Evolutionary conservation across 176 grass and related monocot species (phyloP).

Genomic region (Aegilops sharonensis): DNA sequence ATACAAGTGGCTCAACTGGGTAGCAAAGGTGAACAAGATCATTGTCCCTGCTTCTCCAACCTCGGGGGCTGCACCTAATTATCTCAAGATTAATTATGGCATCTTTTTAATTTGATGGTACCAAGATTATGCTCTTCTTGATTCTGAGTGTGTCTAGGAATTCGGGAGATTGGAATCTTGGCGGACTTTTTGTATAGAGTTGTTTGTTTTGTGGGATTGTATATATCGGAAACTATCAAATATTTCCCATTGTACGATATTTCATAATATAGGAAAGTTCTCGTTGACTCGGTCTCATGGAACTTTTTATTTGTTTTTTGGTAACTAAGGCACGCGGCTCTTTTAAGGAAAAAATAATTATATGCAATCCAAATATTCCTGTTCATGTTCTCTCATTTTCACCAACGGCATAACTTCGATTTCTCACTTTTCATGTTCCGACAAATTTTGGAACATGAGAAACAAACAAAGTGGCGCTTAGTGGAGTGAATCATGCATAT

Average conservation of each 20-base stretch:
- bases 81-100: background rate
- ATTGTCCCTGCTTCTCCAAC: background rate
- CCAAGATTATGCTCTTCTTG: no score
- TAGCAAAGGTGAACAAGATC: background rate
- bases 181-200: no score
- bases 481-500: background rate
- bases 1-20: background rate
- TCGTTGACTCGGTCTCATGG: no score
- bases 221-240: no score
- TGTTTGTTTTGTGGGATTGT: no score
- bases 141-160: background rate
- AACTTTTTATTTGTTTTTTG: no score
- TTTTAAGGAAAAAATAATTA: background rate
- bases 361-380: no score
- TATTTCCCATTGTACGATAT: no score
- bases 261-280: no score
- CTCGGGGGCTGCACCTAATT: background rate
- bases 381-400: background rate
- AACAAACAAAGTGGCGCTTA: background rate
- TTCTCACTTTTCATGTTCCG: no score
- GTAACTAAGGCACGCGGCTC: background rate
- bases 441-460: background rate
- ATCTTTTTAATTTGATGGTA: no score
- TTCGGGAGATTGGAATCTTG: background rate
- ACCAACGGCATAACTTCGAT: background rate